Evolutionary conservation across 176 grass and related monocot species (phyloP).

Genomic region (Leersia perrieri): DNA sequence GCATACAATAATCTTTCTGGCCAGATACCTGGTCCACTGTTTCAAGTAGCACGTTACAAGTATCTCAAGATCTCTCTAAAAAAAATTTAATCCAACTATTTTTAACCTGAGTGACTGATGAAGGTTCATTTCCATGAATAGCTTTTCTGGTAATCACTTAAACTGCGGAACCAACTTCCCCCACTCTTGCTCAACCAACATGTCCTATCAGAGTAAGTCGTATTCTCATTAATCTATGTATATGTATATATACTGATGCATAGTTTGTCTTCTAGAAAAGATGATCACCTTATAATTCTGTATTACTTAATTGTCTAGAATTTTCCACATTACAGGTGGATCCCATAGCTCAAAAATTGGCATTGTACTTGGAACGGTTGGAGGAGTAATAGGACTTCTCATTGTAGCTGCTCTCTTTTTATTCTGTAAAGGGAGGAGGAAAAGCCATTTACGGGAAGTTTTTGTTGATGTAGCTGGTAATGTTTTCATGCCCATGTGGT

Average conservation of each 20-base stretch:
- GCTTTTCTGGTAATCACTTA: conserved; percentile 81
- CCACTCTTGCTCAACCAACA: conserved; percentile 47
- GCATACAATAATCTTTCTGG: conserved; percentile 75
- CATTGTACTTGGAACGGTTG: conserved; percentile 66
- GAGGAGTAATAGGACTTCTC: conserved; percentile 58
- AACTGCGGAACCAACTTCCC: conserved; percentile 64
- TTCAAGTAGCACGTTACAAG: conserved; percentile 89
- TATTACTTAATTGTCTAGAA: background rate
- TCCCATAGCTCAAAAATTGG: conserved; percentile 61
- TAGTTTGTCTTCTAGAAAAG: background rate
- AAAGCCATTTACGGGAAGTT: conserved; percentile 48
- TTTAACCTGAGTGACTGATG: conserved; percentile 23
- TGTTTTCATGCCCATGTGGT: conserved; percentile 9
- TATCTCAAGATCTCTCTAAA: conserved; percentile 32
- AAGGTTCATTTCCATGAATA: conserved; percentile 23
- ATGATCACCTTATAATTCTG: background rate
- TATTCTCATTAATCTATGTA: background rate
- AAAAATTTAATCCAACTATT: background rate
- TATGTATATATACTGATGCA: background rate
- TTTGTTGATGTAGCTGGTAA: conserved; percentile 84
- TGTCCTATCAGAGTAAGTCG: conserved; percentile 54
- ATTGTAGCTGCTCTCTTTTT: conserved; percentile 57
- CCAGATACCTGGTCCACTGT: conserved; percentile 68
- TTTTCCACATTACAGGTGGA: conserved; percentile 47
- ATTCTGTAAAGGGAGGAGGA: conserved; percentile 55